Base-by-base conservation (phyloP, 2,329 filamentous ascomycete genomes). In the Gnomoniopsis sp. region DNA sequence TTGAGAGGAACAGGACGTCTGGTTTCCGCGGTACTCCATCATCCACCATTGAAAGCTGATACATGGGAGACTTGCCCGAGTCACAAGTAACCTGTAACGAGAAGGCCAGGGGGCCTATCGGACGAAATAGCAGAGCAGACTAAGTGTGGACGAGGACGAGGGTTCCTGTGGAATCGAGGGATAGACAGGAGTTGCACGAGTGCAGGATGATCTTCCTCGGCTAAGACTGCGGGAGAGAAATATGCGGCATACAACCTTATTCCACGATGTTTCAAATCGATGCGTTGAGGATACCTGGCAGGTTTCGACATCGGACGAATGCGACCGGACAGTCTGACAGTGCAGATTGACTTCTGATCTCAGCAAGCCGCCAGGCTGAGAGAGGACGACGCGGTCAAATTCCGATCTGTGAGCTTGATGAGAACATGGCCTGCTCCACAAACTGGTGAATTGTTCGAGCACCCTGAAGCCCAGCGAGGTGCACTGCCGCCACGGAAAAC, bases 211-310 rank as follows among this genome's bases (percentile, higher is more conserved):
- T 47, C 44, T 14, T 47, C 19, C 44, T 47, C 21, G 44, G 21
- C 10, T 47, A 12, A 3, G 44, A 14, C 8, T 44, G 41, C 41
- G 44, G 21, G 21, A 23, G 23, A 23, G 15, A 19, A 44, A 17
- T 44, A 17, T 17, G 36, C 7, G 41, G 51, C n/a, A 36, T 30
- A 34, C 51, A 30, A 47, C 6, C 51, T 30, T 36, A 19, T 47
- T 46, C 51, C 43, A 34, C 11, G 30, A 54, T 54, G 52, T 54
- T 54, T 54, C 52, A 54, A 47, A 8, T 8, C 19, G 19, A 6
- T 10, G 30, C 46, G 41, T 30, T 44, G 51, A 46, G 26, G 26
- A n/a, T 41, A 12, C 12, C 38, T 21, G 51, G 8, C 23, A 10
- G 34, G 38, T 30, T 22, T 34, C 6, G 41, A 54, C 26, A 47